phyloP scores from a whole-genome alignment of 1,284 basidiomycete species.

The Omphalotus olearius region DNA sequence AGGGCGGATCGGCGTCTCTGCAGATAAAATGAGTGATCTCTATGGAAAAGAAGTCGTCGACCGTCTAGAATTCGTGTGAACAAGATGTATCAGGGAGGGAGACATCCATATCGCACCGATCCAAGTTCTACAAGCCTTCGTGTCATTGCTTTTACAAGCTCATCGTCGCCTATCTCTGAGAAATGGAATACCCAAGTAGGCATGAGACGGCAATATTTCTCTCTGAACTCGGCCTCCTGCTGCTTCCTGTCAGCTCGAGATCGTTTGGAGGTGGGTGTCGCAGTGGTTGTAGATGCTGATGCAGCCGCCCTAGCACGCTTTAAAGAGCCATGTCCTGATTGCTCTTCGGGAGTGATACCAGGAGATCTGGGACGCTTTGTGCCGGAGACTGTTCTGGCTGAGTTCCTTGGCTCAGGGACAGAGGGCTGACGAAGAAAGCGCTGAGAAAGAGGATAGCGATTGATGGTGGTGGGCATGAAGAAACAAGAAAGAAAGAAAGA shows the following conservation, averaged over 20 bases:
- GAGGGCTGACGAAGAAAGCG: constrained; percentile 25
- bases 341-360: constrained; percentile 38
- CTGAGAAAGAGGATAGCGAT: constrained; percentile 25
- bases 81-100: constrained; percentile 1
- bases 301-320: constrained; percentile 21
- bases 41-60: constrained; percentile 86
- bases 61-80: constrained; percentile 39
- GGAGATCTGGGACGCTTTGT: constrained; percentile 65
- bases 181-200: constrained; percentile 85
- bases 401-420: constrained; percentile 28
- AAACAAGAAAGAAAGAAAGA: constrained; percentile 4
- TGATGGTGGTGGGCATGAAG: constrained; percentile 21
- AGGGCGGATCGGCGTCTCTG: constrained; percentile 31
- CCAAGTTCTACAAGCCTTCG: constrained; percentile 63
- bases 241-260: constrained; percentile 49
- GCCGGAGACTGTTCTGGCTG: constrained; percentile 14
- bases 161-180: constrained; percentile 52
- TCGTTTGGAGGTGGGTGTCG: constrained; percentile 14
- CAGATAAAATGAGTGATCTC: constrained; percentile 87
- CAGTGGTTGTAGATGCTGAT: not conserved
- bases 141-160: constrained; percentile 44
- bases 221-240: constrained; percentile 69
- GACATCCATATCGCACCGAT: constrained; percentile 55
- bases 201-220: constrained; percentile 84
- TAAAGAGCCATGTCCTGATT: constrained; percentile 27